Conservation (phyloP, 78 protist species). For the Dictyostelium brefeldianum region DNA sequence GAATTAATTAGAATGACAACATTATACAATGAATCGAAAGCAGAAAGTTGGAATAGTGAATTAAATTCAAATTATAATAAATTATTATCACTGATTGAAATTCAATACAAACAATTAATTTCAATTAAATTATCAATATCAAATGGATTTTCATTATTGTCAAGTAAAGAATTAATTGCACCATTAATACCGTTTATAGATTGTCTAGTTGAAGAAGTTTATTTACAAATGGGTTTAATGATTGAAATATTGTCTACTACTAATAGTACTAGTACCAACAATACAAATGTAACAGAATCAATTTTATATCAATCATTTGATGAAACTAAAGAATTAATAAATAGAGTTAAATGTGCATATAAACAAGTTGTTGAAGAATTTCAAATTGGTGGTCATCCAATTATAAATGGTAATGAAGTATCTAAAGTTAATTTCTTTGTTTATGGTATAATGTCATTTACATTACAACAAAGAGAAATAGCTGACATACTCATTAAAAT, state of each 20-base stretch:
- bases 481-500: neutral
- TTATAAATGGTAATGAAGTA: constrained; percentile 15
- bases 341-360: neutral
- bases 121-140: constrained; percentile 32
- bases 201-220: constrained; percentile 52
- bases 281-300: neutral
- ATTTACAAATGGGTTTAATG: constrained; percentile 72
- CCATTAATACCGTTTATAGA: constrained; percentile 56
- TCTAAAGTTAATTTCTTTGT: constrained; percentile 42
- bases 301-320: constrained; percentile 41
- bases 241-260: constrained; percentile 27
- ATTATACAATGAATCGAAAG: constrained; percentile 15
- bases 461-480: constrained; percentile 40
- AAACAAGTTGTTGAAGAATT: constrained; percentile 9
- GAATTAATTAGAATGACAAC: constrained; percentile 23
- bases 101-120: constrained; percentile 29
- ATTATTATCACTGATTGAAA: neutral
- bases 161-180: constrained; percentile 22
- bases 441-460: constrained; percentile 29
- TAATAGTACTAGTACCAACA: neutral
- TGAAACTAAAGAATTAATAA: constrained; percentile 51
- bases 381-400: constrained; percentile 19
- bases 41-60: constrained; percentile 36
- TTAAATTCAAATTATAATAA: neutral
- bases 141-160: neutral